Evolutionary conservation across 2,329 filamentous ascomycete genomes (phyloP).

Genomic region (Hansfordia pulvinata): DNA sequence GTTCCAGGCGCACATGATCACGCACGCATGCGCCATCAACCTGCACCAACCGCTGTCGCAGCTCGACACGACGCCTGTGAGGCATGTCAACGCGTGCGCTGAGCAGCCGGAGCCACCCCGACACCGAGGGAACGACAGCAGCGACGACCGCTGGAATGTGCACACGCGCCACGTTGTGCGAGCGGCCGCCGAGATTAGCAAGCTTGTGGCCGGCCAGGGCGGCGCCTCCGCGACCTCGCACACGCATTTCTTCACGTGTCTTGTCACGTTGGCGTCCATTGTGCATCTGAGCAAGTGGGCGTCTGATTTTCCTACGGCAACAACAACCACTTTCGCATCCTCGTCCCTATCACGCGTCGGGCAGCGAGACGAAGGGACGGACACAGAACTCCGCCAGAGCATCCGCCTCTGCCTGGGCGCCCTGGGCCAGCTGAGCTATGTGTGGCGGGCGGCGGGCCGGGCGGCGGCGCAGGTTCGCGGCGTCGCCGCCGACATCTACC

Average conservation of each 20-base stretch:
- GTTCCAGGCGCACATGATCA: constrained; percentile 82
- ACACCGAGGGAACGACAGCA: constrained; percentile 35
- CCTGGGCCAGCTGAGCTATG: constrained; percentile 51
- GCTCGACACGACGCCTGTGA: constrained; percentile 47
- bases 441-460: constrained; percentile 60
- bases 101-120: too few relatives aligned
- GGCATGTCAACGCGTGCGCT: constrained; percentile 51
- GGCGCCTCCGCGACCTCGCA: constrained; percentile 59
- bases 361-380: too few relatives aligned
- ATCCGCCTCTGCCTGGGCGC: constrained; percentile 70
- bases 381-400: constrained; percentile 58
- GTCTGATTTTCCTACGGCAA: constrained; percentile 45
- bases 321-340: constrained; percentile 50
- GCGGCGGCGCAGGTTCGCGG: constrained; percentile 62
- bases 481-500: constrained; percentile 66
- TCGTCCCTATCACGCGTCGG: too few relatives aligned
- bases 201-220: constrained; percentile 61
- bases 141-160: constrained; percentile 39
- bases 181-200: constrained; percentile 65
- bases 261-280: constrained; percentile 64
- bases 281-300: constrained; percentile 73
- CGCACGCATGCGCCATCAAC: constrained; percentile 52
- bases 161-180: constrained; percentile 73
- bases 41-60: constrained; percentile 71
- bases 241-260: constrained; percentile 74